A percentile compares a stretch with the other conserved stretches of the same genome.
Conservation (phyloP, 1,284 basidiomycete genomes). For the Trichosporon asahii region DNA sequence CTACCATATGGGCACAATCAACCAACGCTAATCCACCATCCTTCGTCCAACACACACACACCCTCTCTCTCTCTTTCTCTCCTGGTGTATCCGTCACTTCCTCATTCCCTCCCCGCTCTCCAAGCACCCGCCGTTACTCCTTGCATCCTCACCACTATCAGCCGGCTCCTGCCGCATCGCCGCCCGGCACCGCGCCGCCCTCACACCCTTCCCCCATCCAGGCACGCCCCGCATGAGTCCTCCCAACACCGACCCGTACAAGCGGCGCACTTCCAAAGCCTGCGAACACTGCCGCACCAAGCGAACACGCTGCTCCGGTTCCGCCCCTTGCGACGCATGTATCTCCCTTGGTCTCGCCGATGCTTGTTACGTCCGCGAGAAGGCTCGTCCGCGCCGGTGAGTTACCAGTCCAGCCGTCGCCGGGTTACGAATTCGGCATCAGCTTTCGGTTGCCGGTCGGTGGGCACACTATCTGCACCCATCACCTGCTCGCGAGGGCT, state of each 20-base stretch:
- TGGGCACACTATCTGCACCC: no score
- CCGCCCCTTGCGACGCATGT: slow-evolving; percentile 30
- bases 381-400: slow-evolving; percentile 32
- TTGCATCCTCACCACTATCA: no score
- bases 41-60: neutral
- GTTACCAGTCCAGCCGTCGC: slow-evolving; percentile 6
- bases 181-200: neutral
- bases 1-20: neutral
- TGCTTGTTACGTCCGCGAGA: slow-evolving; percentile 26
- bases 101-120: no score
- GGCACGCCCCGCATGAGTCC: slow-evolving; percentile 1
- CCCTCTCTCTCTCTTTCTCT: neutral
- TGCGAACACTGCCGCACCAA: slow-evolving; percentile 32
- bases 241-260: slow-evolving; percentile 18
- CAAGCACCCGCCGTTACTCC: no score
- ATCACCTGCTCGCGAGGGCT: neutral
- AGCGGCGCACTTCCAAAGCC: slow-evolving; percentile 28
- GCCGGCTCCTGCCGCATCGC: neutral
- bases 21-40: neutral
- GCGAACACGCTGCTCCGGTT: slow-evolving; percentile 28
- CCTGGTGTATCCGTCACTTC: neutral
- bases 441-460: neutral
- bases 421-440: neutral
- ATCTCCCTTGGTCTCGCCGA: slow-evolving; percentile 20
- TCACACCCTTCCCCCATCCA: neutral